These are phyloP conservation scores for Apiospora marii DNA, from an alignment of 2,329 filamentous ascomycete species.

Conservation along the genomic window DNA sequence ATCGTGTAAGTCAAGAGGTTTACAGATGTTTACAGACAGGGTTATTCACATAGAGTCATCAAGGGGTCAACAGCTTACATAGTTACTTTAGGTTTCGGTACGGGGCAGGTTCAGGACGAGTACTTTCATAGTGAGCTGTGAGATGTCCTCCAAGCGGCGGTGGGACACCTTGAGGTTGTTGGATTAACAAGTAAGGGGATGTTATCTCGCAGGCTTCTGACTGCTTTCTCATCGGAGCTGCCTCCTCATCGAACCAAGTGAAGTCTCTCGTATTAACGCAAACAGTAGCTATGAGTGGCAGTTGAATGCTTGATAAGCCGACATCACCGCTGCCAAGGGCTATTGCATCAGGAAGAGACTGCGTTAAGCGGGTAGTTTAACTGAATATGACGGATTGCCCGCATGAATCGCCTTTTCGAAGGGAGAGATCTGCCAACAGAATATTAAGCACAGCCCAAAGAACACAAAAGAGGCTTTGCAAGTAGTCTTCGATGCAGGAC, in stretches of 20 bases:
- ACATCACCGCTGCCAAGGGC: background rate
- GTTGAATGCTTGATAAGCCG: background rate
- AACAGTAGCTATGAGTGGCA: background rate
- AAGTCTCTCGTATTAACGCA: too few species aligned
- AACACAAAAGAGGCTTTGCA: background rate
- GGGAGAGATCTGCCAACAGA: background rate
- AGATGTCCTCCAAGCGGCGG: too few species aligned
- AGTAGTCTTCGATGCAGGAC: background rate
- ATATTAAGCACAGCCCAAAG: too few species aligned
- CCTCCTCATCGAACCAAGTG: too few species aligned
- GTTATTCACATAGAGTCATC: background rate
- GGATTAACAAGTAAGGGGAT: background rate
- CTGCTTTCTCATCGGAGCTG: too few species aligned
- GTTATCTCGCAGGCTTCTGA: background rate
- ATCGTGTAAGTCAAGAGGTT: background rate
- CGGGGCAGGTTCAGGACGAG: constrained; percentile 44
- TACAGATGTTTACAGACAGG: background rate
- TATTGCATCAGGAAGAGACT: background rate
- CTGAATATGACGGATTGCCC: background rate
- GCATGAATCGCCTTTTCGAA: background rate
- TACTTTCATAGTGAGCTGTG: constrained; percentile 38
- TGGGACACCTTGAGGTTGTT: background rate
- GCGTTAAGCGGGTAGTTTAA: background rate
- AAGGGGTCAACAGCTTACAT: background rate
- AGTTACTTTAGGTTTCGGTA: constrained; percentile 44